phyloP scores from a whole-genome alignment of 2,329 filamentous ascomycete genomes.

The Endoconidiophora laricicola region DNA sequence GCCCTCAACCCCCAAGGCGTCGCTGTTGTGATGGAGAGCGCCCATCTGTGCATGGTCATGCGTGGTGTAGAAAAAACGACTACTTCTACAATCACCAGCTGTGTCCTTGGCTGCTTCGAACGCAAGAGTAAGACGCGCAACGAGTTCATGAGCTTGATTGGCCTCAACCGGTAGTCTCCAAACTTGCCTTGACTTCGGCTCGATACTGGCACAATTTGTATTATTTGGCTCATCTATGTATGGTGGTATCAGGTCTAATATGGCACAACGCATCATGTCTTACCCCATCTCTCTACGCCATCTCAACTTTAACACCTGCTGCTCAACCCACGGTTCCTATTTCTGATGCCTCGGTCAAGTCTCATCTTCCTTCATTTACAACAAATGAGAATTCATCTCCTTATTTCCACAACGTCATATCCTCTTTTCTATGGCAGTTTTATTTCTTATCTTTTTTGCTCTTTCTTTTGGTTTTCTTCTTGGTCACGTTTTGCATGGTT shows the following conservation, averaged over 20 bases:
- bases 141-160: conserved; percentile 75
- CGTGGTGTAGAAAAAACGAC: conserved; percentile 88
- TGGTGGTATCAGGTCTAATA: no score
- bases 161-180: conserved; percentile 31
- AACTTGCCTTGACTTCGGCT: no score
- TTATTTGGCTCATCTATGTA: background rate
- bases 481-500: conserved; percentile 1
- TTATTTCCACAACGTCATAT: background rate
- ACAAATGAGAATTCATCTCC: background rate
- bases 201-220: no score
- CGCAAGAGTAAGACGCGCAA: conserved; percentile 84
- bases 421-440: background rate
- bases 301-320: no score
- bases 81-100: conserved; percentile 82
- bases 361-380: background rate
- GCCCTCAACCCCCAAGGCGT: conserved; percentile 88
- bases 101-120: conserved; percentile 92
- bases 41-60: conserved; percentile 98
- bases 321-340: no score
- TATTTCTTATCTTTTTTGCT: conserved; percentile 8
- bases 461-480: conserved; percentile 2
- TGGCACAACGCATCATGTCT: no score
- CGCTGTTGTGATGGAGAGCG: conserved; percentile 93
- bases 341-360: background rate
- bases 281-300: no score